Evolutionary conservation across 768 basidiomycete genomes (phyloP).

Genomic region (Coprinopsis sp.): DNA sequence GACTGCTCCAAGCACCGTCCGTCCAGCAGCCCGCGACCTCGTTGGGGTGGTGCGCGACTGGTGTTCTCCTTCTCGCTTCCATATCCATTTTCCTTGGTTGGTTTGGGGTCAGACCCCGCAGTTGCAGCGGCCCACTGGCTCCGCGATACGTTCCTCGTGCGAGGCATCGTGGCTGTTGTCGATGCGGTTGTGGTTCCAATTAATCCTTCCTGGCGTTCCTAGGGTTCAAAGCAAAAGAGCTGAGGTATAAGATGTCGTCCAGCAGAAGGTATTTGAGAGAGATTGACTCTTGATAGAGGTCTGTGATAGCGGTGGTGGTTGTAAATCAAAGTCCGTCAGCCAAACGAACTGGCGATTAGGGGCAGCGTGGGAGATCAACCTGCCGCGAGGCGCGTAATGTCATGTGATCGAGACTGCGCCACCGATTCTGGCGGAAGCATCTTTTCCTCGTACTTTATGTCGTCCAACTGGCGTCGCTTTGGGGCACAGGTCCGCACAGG

Average conservation of each 20-base stretch:
- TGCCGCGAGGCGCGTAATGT: too few species aligned
- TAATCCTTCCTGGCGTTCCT: background rate
- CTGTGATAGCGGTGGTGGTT: too few species aligned
- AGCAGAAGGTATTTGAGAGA: too few species aligned
- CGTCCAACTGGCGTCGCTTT: too few species aligned
- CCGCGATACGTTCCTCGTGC: constrained; percentile 25
- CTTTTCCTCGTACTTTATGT: too few species aligned
- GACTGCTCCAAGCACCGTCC: constrained; percentile 11
- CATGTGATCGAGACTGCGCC: too few species aligned
- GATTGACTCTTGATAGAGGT: too few species aligned
- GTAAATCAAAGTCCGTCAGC: too few species aligned
- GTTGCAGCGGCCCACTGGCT: constrained; percentile 24
- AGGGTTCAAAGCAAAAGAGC: background rate
- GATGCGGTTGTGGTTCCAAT: background rate
- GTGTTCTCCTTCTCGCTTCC: constrained; percentile 22
- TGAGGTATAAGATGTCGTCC: background rate
- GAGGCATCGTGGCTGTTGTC: constrained; percentile 18
- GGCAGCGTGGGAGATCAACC: too few species aligned
- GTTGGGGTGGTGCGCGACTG: constrained; percentile 12
- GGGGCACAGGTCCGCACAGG: too few species aligned
- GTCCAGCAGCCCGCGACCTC: constrained; percentile 9
- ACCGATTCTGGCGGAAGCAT: too few species aligned
- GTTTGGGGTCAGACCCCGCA: constrained; percentile 10
- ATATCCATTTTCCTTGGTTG: constrained; percentile 15
- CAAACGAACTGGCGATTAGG: too few species aligned